Evolutionary conservation across 805 yeast genomes (phyloP), one percentile per base, ranked within the genome.

Genomic region (Yamadazyma olivae): DNA sequence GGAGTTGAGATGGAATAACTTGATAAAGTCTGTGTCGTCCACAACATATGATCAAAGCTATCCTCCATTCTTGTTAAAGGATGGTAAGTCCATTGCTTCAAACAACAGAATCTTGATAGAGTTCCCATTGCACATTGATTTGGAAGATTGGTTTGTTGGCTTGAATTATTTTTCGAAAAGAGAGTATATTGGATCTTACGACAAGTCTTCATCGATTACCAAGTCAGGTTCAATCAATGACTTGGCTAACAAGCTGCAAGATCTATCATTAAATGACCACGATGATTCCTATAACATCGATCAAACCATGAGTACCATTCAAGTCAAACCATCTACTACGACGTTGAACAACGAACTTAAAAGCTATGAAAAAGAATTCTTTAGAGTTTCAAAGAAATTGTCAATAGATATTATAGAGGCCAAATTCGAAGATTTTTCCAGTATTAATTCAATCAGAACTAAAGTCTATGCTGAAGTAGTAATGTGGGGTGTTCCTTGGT

Each of bases 91-190:
- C 20, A 48, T 64, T 9, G 44, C 60, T 15, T 63, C 59, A 23
- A 51, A 57, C 42, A 60, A 57, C 38, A 49, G 82, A 33, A 63
- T 80, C 3, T 57, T 81, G 16, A 61, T 83, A 32, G 77, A 75
- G 44, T 83, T 83, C 43, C 83, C 86, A 2, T 60, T 79, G 27
- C 77, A 76, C 46, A 77, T 79, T 16, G 90, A 83, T 54, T 63
- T 83, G 28, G 90, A 83, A 50, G 89, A 82, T 52, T 83, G 93
- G 90, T 67, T 74, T 42, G 83, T 83, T 9, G 81, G 86, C 0
- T 57, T 84, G 39, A 73, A 70, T 30, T 77, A 84, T 10, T 79
- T 81, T 48, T 71, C 87, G 6, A 74, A 71, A 37, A 56, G 79
- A 19, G 88, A 81, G 46, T 77, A 67, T 41, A 67, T 67, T 35